Base-by-base conservation (phyloP, 2,329 filamentous ascomycete genomes). In the Zasmidium angulare region DNA sequence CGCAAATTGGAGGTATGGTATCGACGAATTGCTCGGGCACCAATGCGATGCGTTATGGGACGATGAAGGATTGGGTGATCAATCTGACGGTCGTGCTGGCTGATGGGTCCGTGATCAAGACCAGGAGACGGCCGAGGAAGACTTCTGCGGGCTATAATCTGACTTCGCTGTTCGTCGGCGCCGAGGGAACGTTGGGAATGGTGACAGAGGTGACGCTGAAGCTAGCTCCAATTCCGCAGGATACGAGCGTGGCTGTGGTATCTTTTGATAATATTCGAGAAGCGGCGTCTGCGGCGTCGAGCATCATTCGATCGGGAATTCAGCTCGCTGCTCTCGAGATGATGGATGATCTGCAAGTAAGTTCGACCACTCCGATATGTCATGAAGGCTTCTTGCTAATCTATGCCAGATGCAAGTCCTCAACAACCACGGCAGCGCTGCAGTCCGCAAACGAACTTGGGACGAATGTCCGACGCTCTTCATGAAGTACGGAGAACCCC, bases 31-130 rank as follows among this genome's bases (percentile, higher is more conserved):
- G 80, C 71, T 71, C 86, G 12, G 90, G 90, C 1, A 93, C 90
- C 0, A 93, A 72, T 43, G 69, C 70, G 1, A 89, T 92, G 46
- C 83, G 86, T 65, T 93, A 93, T 69, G 90, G 90, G 6, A 93
- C 90, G 0, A 93, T 93, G 90, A 91, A 90, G 71, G 90, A 93
- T 69, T 93, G 89, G 89, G 89, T 93, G 23, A 86, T 93, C 69
- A 92, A 92, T 68, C 75, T 93, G 58, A 93, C 90, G 0, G 88
- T 93, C 1, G 90, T 93, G 0, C 82, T 93, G 24, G 87, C 90
- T 10, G 89, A 93, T 68, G 90, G 90, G 1, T 88, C 84, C 0
- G 77, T 93, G 22, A 89, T 93, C 77, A 93, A 93, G 78, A 93
- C 90, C 0, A 82, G 89, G 56, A 82, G 86, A 49, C 79, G 91